Percentiles rank a stretch among this genome's conserved stretches.
phyloP scores from a whole-genome alignment of 2,329 filamentous ascomycete genomes.

The Apiospora marii region DNA sequence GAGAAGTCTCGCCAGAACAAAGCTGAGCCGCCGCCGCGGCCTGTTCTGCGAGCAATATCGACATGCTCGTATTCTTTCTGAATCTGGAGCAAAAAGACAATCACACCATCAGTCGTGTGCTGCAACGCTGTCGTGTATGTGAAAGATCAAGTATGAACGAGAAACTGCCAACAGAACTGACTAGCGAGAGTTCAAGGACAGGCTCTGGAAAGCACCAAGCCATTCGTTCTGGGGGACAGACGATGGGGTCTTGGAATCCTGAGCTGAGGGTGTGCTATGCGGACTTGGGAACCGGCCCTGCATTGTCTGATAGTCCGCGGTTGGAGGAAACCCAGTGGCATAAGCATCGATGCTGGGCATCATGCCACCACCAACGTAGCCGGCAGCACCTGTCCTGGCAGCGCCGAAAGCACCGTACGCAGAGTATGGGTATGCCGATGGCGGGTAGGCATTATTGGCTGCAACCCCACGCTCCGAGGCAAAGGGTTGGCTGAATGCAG shows the following conservation, averaged over 20 bases:
- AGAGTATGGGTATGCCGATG: conserved; percentile 50
- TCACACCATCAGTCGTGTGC: neutral
- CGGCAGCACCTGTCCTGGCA: conserved; percentile 45
- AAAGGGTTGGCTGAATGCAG: conserved; percentile 51
- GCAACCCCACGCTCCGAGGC: conserved; percentile 51
- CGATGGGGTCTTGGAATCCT: conserved; percentile 39
- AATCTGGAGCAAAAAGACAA: neutral
- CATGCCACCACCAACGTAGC: conserved; percentile 49
- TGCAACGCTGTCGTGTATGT: conserved; percentile 16
- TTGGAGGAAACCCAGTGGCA: conserved; percentile 48
- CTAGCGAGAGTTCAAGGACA: conserved; percentile 73
- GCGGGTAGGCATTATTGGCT: conserved; percentile 48
- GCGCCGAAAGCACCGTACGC: conserved; percentile 54
- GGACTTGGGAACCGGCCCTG: conserved; percentile 48
- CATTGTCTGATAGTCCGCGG: conserved; percentile 54
- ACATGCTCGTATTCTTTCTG: conserved; percentile 27
- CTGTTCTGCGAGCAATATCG: conserved; percentile 28
- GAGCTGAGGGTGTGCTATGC: conserved; percentile 43
- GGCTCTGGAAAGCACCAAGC: conserved; percentile 70
- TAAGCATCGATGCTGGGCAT: conserved; percentile 53
- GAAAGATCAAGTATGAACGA: conserved; percentile 41
- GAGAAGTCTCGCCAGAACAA: conserved; percentile 33
- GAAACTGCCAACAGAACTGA: conserved; percentile 36
- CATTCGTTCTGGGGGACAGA: conserved; percentile 64
- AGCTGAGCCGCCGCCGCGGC: conserved; percentile 39